Percentiles rank a stretch among this genome's conserved stretches.
phyloP scores from a whole-genome alignment of 1,284 basidiomycete species.

The Ganoderma resinaceum region DNA sequence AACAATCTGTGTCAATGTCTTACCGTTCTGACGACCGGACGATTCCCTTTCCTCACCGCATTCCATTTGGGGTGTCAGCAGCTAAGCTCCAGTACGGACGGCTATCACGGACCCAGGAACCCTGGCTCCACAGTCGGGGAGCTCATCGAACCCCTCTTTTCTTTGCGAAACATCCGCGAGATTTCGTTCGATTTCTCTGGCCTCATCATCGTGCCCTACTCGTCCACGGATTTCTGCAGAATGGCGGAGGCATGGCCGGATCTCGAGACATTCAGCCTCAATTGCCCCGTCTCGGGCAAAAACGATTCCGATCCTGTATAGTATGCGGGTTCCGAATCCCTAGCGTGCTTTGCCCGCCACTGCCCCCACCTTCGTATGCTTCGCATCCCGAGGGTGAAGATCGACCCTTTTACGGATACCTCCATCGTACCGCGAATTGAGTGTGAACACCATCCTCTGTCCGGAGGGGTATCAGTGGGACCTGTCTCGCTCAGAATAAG shows the following conservation, averaged over 20 bases:
- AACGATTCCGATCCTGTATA: too few relatives aligned
- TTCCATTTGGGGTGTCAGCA: neutral
- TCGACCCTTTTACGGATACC: neutral
- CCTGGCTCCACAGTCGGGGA: neutral
- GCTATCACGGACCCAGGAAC: neutral
- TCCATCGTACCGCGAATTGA: neutral
- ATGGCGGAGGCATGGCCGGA: conserved; percentile 3
- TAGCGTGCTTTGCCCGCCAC: neutral
- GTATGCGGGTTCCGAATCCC: neutral
- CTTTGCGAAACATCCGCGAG: neutral
- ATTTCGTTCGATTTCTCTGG: neutral
- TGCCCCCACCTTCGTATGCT: neutral
- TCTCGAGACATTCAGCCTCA: neutral
- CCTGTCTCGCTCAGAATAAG: neutral
- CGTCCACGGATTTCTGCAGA: neutral
- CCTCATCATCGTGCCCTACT: neutral
- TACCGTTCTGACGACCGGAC: neutral
- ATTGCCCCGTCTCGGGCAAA: neutral
- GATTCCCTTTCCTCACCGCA: neutral
- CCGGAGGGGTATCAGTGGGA: neutral
- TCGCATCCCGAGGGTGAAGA: neutral
- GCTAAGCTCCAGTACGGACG: neutral
- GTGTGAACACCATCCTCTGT: neutral
- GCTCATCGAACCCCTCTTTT: neutral
- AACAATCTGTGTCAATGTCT: neutral